phyloP scores from a whole-genome alignment of 257 asterid genomes.

The Agastache rugosa region DNA sequence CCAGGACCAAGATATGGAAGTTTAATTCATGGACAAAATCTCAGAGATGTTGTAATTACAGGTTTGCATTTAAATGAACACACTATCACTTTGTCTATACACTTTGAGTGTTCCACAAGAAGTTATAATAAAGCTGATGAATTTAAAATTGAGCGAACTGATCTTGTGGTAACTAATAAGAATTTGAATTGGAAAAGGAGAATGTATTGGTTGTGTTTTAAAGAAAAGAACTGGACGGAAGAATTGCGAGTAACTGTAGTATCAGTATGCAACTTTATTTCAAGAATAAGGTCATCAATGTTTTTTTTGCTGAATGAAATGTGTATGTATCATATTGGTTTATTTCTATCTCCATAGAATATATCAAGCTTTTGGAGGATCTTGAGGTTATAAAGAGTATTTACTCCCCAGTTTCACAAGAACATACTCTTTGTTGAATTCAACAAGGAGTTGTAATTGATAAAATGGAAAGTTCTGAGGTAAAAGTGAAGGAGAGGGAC shows the following conservation, averaged over 20 bases:
- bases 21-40: slow-evolving; percentile 95
- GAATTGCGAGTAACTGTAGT: not conserved
- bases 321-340: not conserved
- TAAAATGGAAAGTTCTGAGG: slow-evolving; percentile 12
- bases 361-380: not conserved
- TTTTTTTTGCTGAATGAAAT: slow-evolving; percentile 7
- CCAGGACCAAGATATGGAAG: slow-evolving; percentile 96
- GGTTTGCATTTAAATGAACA: slow-evolving; percentile 52
- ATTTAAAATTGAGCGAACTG: not conserved
- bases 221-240: not conserved
- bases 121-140: not conserved
- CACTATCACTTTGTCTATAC: not conserved
- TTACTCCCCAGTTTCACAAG: not conserved
- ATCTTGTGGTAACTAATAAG: not conserved
- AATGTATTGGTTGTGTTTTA: not conserved
- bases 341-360: not conserved
- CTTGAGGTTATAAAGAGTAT: not conserved
- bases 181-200: not conserved
- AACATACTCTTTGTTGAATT: not conserved
- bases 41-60: slow-evolving; percentile 91
- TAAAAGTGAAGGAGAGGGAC: not conserved
- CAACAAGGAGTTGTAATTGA: not conserved
- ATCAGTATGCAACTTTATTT: not conserved
- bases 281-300: not conserved
- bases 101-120: not conserved